Base-by-base conservation (phyloP, 2,329 filamentous ascomycete species). In the Fusarium sp. region DNA sequence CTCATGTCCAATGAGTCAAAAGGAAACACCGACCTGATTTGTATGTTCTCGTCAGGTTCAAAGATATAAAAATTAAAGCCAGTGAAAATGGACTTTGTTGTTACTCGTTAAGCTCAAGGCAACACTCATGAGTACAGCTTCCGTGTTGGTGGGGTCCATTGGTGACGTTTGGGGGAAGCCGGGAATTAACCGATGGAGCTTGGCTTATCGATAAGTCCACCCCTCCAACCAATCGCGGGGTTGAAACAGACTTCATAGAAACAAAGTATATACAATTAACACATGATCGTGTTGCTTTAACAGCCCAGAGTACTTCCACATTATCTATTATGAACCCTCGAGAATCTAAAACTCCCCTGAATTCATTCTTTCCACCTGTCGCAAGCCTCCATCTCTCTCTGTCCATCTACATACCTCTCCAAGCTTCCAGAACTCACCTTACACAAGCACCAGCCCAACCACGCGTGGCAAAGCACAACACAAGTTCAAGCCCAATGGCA, bases 101-200 rank as follows among this genome's bases (percentile, higher is more conserved):
- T 61, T 57, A 51, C 32, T 57, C 37, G 64, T 49, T 37, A 57
- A 64, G 54, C 61, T 58, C 60, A 63, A 73, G 71, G 69, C 67
- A 71, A 49, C 69, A 59, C 55, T 71, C 64, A 69, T 69, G 56
- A 61, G 62, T 46, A 66, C 47, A 74, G 69, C 69, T 70, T 54
- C 54, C 40, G 25, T 56, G 44, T 57, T 46, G 53, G 71, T 64
- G 65, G 65, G 65, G 71, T 37, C 34, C 18, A 37, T 37, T 69
- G 65, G 65, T 72, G 68, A 72, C 57, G 71, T 60, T 56, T 42
- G 52, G 42, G n/a, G 32, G 10, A 24, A 46, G 45, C 71, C 71
- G 71, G 25, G 32, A 52, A 65, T 74, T 58, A 68, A 30, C 71
- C 71, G 71, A 37, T 9, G 16, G 29, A 32, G 27, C 62, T 65